phyloP scores from a whole-genome alignment of 129 eudicot species.

The Artemisia annua region DNA sequence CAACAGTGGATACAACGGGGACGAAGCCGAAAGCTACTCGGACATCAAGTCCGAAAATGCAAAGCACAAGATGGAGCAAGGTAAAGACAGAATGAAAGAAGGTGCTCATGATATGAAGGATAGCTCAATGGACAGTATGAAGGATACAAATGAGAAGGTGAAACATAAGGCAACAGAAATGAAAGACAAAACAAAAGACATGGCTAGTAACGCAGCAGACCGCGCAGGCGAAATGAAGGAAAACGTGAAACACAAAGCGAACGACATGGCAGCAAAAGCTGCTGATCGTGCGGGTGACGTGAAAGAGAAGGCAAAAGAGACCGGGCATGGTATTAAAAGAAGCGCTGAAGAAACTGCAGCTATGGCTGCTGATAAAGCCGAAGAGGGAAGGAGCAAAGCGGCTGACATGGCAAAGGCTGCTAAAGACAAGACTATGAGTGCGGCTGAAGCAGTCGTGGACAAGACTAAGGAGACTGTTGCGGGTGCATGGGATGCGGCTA shows the following conservation, averaged over 20 bases:
- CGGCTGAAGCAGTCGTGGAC: slow-evolving; percentile 37
- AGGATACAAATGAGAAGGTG: slow-evolving; percentile 4
- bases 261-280: slow-evolving; percentile 26
- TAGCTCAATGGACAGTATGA: slow-evolving; percentile 14
- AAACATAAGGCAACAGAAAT: slow-evolving; percentile 18
- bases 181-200: slow-evolving; percentile 15
- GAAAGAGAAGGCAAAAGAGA: slow-evolving; percentile 24
- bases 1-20: slow-evolving; percentile 31
- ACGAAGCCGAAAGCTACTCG: slow-evolving; percentile 24
- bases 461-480: slow-evolving; percentile 55
- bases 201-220: slow-evolving; percentile 1
- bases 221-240: slow-evolving; percentile 26
- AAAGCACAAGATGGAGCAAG: slow-evolving; percentile 28
- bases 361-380: slow-evolving; percentile 30
- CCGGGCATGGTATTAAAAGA: slow-evolving; percentile 29
- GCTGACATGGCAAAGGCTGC: slow-evolving; percentile 35
- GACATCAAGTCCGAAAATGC: slow-evolving; percentile 33
- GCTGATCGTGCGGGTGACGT: slow-evolving; percentile 24
- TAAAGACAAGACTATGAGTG: slow-evolving; percentile 38
- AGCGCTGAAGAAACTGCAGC: slow-evolving; percentile 28
- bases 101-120: slow-evolving; percentile 41
- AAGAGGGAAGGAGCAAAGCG: slow-evolving; percentile 33
- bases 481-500: slow-evolving; percentile 70
- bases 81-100: slow-evolving; percentile 37
- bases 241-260: slow-evolving; percentile 22